These are phyloP conservation scores for Penicillium longicatenatum DNA, from an alignment of 495 filamentous ascomycete species.

Conservation along the genomic window DNA sequence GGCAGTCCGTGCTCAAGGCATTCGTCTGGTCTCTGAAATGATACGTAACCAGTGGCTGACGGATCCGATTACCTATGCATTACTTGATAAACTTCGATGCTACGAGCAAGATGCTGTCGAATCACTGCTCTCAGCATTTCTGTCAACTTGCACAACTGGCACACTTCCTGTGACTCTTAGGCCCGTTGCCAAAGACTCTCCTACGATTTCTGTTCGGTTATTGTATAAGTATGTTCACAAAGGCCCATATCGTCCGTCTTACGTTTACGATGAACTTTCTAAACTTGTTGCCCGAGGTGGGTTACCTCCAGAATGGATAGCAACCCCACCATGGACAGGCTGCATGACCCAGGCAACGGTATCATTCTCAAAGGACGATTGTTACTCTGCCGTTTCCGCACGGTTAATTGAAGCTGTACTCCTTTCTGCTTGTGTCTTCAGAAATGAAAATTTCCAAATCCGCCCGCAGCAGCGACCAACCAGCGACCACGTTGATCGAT, in stretches of 20 bases:
- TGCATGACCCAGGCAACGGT: slow-evolving; percentile 46
- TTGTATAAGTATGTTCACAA: slow-evolving; percentile 34
- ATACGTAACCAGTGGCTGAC: slow-evolving; percentile 49
- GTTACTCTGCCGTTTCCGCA: slow-evolving; percentile 37
- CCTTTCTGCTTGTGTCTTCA: slow-evolving; percentile 31
- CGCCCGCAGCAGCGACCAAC: background rate
- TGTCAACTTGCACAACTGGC: slow-evolving; percentile 31
- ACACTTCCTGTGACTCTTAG: slow-evolving; percentile 37
- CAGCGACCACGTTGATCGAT: slow-evolving; percentile 4
- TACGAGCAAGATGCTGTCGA: slow-evolving; percentile 44
- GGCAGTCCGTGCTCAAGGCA: slow-evolving; percentile 68
- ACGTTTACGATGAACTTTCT: slow-evolving; percentile 41
- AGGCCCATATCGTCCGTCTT: slow-evolving; percentile 28
- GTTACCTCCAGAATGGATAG: slow-evolving; percentile 53
- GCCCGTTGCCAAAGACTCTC: slow-evolving; percentile 14
- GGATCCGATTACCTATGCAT: slow-evolving; percentile 30
- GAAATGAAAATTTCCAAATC: background rate
- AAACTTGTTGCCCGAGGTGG: slow-evolving; percentile 39
- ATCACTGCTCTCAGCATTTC: slow-evolving; percentile 33
- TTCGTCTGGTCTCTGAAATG: slow-evolving; percentile 58
- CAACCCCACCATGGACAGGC: slow-evolving; percentile 43
- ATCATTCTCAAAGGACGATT: slow-evolving; percentile 43
- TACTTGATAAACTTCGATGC: slow-evolving; percentile 38
- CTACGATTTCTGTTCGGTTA: slow-evolving; percentile 34
- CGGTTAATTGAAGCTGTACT: slow-evolving; percentile 44